phyloP scores from a whole-genome alignment of 306 rosid species.

The Adenanthera pavonina region DNA sequence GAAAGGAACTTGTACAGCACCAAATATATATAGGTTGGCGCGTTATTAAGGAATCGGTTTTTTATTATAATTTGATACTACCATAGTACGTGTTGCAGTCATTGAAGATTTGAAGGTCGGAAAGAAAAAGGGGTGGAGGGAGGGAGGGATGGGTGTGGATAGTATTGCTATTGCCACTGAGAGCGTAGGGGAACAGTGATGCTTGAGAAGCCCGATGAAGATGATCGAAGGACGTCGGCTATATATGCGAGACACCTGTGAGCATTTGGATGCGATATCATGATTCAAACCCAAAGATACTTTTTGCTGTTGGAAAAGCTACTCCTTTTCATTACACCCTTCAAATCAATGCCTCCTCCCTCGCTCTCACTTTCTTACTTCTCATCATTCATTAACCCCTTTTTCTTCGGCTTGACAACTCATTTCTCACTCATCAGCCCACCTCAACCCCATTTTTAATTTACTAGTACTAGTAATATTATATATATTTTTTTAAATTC shows the following conservation, averaged over 20 bases:
- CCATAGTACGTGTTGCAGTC: no score
- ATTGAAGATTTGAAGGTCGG: no score
- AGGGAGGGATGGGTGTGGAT: no score
- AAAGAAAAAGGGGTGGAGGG: no score
- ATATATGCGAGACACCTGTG: conserved; percentile 44
- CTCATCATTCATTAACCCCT: conserved; percentile 43
- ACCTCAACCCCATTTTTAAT: no score
- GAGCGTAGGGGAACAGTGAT: not conserved
- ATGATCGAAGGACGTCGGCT: conserved; percentile 17
- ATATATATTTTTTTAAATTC: no score
- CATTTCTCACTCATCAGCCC: not conserved
- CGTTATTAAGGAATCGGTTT: not conserved
- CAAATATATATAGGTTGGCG: not conserved
- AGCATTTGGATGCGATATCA: conserved; percentile 21
- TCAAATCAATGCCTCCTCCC: conserved; percentile 35
- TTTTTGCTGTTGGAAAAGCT: conserved; percentile 44
- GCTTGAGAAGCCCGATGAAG: not conserved
- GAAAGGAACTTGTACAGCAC: not conserved
- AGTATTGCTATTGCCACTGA: no score
- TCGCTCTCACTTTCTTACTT: conserved; percentile 42
- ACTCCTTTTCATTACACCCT: conserved; percentile 40
- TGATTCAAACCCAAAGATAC: conserved; percentile 39
- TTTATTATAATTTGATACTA: no score
- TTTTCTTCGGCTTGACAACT: conserved; percentile 40
- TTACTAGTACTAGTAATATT: no score